Conservation (phyloP, 257 asterid genomes). For the Solanum chmielewskii region DNA sequence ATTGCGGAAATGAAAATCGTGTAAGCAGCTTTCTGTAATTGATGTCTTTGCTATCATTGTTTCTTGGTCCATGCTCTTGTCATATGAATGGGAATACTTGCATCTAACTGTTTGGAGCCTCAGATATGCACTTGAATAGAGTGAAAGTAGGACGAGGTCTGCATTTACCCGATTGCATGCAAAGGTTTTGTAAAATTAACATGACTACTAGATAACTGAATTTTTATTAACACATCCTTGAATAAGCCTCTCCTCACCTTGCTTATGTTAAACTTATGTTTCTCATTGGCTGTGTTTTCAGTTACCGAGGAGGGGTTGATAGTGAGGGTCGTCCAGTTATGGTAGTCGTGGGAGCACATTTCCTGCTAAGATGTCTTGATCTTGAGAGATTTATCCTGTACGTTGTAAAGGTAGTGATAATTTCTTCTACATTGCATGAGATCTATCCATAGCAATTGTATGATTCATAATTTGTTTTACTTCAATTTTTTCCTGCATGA, state of each 20-base stretch:
- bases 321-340: slow-evolving; percentile 84
- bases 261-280: background rate
- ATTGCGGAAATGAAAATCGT: slow-evolving; percentile 91
- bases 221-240: background rate
- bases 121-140: background rate
- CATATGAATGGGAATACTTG: background rate
- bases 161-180: background rate
- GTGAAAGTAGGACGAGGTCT: background rate
- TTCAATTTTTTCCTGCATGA: background rate
- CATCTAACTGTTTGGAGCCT: background rate
- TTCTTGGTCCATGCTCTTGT: background rate
- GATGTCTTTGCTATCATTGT: background rate
- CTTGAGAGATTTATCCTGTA: slow-evolving; percentile 69
- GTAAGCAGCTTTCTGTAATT: slow-evolving; percentile 38
- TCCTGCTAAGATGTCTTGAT: slow-evolving; percentile 87
- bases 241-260: background rate
- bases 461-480: background rate
- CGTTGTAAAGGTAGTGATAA: slow-evolving; percentile 62
- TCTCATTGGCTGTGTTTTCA: slow-evolving; percentile 16
- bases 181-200: background rate
- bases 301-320: slow-evolving; percentile 94
- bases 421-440: background rate
- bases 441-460: background rate
- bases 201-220: background rate
- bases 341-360: slow-evolving; percentile 98